Conservation (phyloP, 2,329 filamentous ascomycete species). For the Escovopsis sp. region DNA sequence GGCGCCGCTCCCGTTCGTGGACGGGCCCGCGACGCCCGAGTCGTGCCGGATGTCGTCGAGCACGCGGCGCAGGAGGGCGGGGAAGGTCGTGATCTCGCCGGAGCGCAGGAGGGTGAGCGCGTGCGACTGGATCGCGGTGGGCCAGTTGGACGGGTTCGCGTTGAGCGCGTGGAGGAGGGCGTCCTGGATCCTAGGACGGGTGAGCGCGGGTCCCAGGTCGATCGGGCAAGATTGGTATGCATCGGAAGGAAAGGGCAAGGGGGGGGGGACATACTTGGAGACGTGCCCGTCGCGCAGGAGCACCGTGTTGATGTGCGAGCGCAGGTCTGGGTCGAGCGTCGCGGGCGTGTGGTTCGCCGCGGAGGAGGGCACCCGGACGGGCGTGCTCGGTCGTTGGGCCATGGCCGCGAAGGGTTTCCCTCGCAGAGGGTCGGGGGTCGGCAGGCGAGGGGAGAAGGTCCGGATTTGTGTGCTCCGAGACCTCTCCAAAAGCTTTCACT, state of each 20-base stretch:
- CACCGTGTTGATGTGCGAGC: constrained; percentile 45
- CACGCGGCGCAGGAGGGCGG: constrained; percentile 42
- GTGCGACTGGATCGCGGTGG: constrained; percentile 42
- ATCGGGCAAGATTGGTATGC: no score
- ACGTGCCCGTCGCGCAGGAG: constrained; percentile 45
- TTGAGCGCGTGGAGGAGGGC: constrained; percentile 46
- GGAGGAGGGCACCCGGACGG: constrained; percentile 44
- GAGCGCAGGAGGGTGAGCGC: constrained; percentile 44
- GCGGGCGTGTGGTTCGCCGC: constrained; percentile 44
- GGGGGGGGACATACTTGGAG: constrained; percentile 31
- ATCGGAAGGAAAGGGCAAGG: not conserved
- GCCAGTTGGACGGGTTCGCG: constrained; percentile 45
- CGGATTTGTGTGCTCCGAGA: no score
- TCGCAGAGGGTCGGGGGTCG: not conserved
- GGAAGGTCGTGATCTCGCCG: constrained; percentile 44
- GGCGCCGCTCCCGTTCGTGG: constrained; percentile 18
- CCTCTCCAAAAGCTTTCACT: no score
- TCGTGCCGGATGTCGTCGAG: constrained; percentile 46
- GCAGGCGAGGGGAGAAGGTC: not conserved
- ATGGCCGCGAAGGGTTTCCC: constrained; percentile 19
- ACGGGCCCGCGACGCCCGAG: constrained; percentile 11
- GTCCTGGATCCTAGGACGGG: constrained; percentile 41
- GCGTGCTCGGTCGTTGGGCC: constrained; percentile 34
- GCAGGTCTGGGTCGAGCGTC: constrained; percentile 44
- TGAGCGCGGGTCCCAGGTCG: no score